Conservation (phyloP, 2,329 filamentous ascomycete genomes). For the Epichloe gansuensis region DNA sequence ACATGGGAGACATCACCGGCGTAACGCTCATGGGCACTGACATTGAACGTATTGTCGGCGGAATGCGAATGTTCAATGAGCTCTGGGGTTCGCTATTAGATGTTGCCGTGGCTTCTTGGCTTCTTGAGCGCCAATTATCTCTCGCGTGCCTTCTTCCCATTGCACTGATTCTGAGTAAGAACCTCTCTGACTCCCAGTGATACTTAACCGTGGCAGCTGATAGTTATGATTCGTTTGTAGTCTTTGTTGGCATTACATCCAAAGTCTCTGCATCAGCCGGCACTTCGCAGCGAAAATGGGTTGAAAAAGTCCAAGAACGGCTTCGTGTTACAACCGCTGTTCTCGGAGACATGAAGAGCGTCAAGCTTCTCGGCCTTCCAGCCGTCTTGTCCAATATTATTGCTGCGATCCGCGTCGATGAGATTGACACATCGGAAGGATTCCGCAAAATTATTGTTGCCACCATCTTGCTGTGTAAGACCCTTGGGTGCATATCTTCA, state of each 20-base stretch:
- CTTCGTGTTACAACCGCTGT: not conserved
- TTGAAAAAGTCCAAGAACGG: not conserved
- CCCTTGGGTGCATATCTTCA: not conserved
- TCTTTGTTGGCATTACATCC: constrained; percentile 11
- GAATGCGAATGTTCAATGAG: constrained; percentile 25
- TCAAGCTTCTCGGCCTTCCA: constrained; percentile 1
- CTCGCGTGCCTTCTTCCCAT: constrained; percentile 29
- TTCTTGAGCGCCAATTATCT: constrained; percentile 35
- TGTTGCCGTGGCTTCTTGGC: constrained; percentile 31
- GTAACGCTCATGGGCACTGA: constrained; percentile 38
- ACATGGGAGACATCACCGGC: constrained; percentile 25
- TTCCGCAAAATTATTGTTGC: constrained; percentile 4
- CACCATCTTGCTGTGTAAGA: constrained; percentile 5
- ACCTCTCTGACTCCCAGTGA: too few relatives aligned
- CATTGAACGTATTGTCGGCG: constrained; percentile 28
- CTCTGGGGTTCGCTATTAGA: constrained; percentile 30
- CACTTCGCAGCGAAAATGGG: not conserved
- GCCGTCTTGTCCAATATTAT: not conserved
- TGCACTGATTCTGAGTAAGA: not conserved
- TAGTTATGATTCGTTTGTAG: constrained; percentile 4
- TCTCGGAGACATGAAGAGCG: not conserved
- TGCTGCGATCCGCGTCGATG: not conserved
- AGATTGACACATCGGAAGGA: not conserved
- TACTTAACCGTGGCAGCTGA: not conserved
- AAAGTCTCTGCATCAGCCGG: constrained; percentile 7